Evolutionary conservation across 1,139 yeast species (phyloP), one percentile per base, ranked within the genome.

Genomic region (Hansenula lynferdii): DNA sequence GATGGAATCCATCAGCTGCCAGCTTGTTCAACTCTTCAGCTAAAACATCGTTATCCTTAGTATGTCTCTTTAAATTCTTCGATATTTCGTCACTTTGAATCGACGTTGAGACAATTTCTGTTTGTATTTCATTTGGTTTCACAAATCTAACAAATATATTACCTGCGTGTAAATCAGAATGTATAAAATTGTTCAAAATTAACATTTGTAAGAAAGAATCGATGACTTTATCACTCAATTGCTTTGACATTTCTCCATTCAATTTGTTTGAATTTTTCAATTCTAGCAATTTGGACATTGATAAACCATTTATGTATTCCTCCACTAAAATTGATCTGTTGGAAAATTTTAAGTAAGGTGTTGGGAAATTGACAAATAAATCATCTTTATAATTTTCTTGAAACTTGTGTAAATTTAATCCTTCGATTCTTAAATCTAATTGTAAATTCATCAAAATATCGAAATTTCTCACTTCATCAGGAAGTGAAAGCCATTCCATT

Each of bases 161-260:
- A 2, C 99, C 99, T 0, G 98, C 97, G 53, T 92, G 98, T 43
- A 92, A 69, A 61, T 92, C 98, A 0, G 97, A 94, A 60, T 92
- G 98, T 32, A 90, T 87, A 58, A 92, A 92, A 58, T 92, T 89
- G 61, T 92, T 96, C 40, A 90, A 65, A 43, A 92, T 80, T 45
- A 92, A 70, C 99, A 94, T 92, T 54, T 89, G 85, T 49, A 92
- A 67, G 53, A 92, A 92, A 7, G 97, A 85, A 58, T 92, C 96
- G 25, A 92, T 75, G 5, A 96, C 87, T 48, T 85, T 84, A 54
- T 85, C 90, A 55, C 96, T 87, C 16, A 90, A 74, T 50, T 79
- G 85, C 50, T 81, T 82, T 24, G 89, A 81, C 37, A 86, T 61
- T 8, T 59, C 60, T 2, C 56, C 57, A 15, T 62, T 58, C 6